Evolutionary conservation across 2,329 filamentous ascomycete species (phyloP).

Genomic region (Lasiodiplodia gonubiensis): DNA sequence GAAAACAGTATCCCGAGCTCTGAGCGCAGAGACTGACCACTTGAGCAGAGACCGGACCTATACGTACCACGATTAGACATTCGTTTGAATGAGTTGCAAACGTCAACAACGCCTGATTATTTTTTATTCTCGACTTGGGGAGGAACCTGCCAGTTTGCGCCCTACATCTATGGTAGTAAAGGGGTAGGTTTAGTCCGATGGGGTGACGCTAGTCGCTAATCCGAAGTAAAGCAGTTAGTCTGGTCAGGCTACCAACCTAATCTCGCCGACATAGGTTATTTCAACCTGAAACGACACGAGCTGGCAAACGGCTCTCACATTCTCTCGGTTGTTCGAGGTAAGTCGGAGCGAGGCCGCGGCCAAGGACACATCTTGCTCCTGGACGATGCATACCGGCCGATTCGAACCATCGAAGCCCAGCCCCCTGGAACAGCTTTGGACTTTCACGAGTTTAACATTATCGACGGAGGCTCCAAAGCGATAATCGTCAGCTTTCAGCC

Average conservation of each 20-base stretch:
- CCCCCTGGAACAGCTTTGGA: slow-evolving; percentile 52
- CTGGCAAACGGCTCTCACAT: slow-evolving; percentile 55
- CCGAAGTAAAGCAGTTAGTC: slow-evolving; percentile 49
- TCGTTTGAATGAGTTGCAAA: background rate
- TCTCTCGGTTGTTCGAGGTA: slow-evolving; percentile 59
- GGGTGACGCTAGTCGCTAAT: background rate
- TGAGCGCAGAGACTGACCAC: background rate
- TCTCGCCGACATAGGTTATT: slow-evolving; percentile 45
- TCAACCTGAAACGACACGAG: background rate
- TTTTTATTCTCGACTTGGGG: background rate
- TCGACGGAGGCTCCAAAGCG: slow-evolving; percentile 48
- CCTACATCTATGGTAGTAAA: slow-evolving; percentile 59
- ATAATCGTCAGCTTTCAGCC: slow-evolving; percentile 49
- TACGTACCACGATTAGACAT: background rate
- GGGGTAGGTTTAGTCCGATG: slow-evolving; percentile 44
- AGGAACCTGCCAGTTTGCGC: slow-evolving; percentile 29
- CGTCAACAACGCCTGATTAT: background rate
- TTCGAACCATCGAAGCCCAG: slow-evolving; percentile 37
- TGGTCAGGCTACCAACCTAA: slow-evolving; percentile 55
- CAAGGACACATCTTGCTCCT: slow-evolving; percentile 60
- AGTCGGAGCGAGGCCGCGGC: slow-evolving; percentile 58
- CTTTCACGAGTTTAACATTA: slow-evolving; percentile 58
- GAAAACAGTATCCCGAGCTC: background rate
- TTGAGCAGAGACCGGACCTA: background rate
- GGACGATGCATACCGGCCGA: slow-evolving; percentile 56